Evolutionary conservation across 1,284 basidiomycete species (phyloP).

Genomic region (Tetrapyrgos nigripes): DNA sequence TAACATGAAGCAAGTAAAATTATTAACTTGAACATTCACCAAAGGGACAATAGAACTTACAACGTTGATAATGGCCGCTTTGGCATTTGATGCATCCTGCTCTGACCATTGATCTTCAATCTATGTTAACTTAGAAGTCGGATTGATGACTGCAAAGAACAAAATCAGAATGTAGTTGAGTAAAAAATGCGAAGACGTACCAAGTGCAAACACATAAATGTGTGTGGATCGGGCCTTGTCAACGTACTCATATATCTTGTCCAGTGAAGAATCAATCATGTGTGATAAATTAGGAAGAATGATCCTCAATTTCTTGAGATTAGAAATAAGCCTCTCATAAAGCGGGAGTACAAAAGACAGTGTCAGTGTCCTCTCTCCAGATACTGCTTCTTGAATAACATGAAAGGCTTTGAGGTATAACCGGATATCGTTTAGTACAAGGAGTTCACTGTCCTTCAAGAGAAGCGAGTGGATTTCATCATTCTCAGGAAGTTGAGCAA

Average conservation of each 20-base stretch:
- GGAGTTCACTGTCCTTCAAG: slow-evolving; percentile 1
- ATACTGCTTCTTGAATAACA: slow-evolving; percentile 29
- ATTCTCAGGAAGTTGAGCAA: not conserved
- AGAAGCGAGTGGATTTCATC: not conserved
- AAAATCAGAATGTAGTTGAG: no score
- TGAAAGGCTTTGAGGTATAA: slow-evolving; percentile 25
- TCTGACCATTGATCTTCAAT: slow-evolving; percentile 22
- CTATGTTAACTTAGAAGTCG: slow-evolving; percentile 29
- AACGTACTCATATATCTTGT: slow-evolving; percentile 40
- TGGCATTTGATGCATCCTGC: slow-evolving; percentile 13
- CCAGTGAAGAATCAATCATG: slow-evolving; percentile 24
- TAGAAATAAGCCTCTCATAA: slow-evolving; percentile 24
- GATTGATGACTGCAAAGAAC: slow-evolving; percentile 29
- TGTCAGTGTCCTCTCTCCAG: slow-evolving; percentile 30
- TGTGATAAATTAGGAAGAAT: slow-evolving; percentile 18
- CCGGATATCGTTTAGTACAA: no score
- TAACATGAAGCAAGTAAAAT: no score
- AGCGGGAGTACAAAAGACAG: slow-evolving; percentile 26
- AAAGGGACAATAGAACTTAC: no score
- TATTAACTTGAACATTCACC: no score
- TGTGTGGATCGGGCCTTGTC: slow-evolving; percentile 25
- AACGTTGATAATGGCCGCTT: slow-evolving; percentile 11
- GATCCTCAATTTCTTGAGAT: slow-evolving; percentile 5
- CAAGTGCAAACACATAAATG: slow-evolving; percentile 39
- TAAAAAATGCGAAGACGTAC: slow-evolving; percentile 22